Base-by-base conservation (phyloP, 768 basidiomycete species). In the Mycena alexandri region DNA sequence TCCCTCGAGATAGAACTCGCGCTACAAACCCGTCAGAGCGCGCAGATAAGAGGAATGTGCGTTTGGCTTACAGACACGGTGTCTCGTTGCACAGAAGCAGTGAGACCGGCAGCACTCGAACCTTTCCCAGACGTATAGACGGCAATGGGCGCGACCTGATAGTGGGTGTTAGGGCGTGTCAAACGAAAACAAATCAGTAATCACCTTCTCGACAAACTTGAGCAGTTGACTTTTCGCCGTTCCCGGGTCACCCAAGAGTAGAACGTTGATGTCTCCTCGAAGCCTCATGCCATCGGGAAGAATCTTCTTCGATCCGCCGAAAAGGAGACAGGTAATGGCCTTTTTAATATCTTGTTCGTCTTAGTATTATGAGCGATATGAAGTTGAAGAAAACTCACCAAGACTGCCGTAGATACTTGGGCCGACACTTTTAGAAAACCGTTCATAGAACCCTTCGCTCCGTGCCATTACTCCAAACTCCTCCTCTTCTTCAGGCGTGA, bases 101-200 rank as follows among this genome's bases (percentile, higher is more conserved):
- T 99, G 71, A 99, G 81, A 91, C 98, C 98, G 54, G 98, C 98
- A 11, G 98, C 98, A 81, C 95, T 98, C 7, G 95, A 96, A 56
- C 98, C 98, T 76, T 99, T 99, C 5, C 98, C 98, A 19, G 96
- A 98, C 0, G 98, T 99, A 77, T 99, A 99, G 0, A 99, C 98
- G 0, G 97, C 94, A 68, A 99, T 96, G 0, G 98, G 98, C 0
- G 98, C 96, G 52, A 98, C 96, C 93, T 95, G 63, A 52, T 8
- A 19, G 16, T 55, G 33, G 60, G 41, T 11, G 69, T 50, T 69
- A 21, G 63, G 19, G 13, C 11, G 29, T 43, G 11, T 42, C 14
- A 24, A 44, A 38, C 2, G 10, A 16, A 19, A 5, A 44, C 19
- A 25, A 34, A 34, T 46, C 2, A 29, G 6, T 13, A n/a, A 19